Conservation (phyloP, 352 stramenopile genomes). For the Phytopythium sindhum region DNA sequence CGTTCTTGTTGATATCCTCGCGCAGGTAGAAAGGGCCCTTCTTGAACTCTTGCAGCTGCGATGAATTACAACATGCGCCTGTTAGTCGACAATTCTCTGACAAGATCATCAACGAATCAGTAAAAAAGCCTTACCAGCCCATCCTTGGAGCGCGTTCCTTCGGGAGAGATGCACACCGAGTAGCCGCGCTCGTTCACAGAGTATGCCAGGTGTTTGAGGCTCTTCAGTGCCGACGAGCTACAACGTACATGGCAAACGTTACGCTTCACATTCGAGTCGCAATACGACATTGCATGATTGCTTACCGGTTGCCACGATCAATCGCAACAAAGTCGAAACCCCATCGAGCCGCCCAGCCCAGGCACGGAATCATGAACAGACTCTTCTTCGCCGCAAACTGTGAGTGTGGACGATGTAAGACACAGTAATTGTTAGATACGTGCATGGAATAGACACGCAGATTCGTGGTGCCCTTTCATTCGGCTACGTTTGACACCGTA, state of each 20-base stretch:
- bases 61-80: background rate
- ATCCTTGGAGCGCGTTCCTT: constrained; percentile 81
- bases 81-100: background rate
- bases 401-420: background rate
- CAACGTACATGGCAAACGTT: background rate
- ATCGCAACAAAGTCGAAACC: constrained; percentile 79
- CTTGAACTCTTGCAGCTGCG: constrained; percentile 82
- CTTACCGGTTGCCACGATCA: constrained; percentile 65
- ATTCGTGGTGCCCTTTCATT: background rate
- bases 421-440: background rate
- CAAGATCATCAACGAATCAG: background rate
- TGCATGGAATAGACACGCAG: background rate
- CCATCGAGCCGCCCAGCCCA: constrained; percentile 74
- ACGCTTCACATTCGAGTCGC: background rate
- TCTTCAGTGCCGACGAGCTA: constrained; percentile 59
- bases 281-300: background rate
- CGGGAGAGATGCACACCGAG: constrained; percentile 79
- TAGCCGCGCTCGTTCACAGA: constrained; percentile 70
- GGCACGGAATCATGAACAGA: constrained; percentile 74
- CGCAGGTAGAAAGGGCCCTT: constrained; percentile 85
- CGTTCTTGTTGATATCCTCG: constrained; percentile 81
- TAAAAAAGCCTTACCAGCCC: constrained; percentile 36
- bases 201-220: constrained; percentile 60
- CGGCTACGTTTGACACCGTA: constrained; percentile 11
- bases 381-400: constrained; percentile 85